Evolutionary conservation across 305 asterid genomes (phyloP), one percentile per base, ranked within the genome.

Genomic region (Solanum aculeatissimum): DNA sequence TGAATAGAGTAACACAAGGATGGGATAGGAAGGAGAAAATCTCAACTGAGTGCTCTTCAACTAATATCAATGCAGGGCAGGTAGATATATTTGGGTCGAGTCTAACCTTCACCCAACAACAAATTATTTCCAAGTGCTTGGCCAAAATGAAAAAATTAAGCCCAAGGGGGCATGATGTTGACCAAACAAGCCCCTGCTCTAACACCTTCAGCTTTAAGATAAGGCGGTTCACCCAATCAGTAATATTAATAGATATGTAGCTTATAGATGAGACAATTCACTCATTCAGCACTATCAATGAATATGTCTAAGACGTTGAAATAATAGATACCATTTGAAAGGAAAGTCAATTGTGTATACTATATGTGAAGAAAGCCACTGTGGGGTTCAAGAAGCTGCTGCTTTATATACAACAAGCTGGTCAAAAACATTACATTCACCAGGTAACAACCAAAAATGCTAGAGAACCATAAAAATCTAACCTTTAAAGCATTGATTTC

Each of bases 401-500:
- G 58, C 58, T 72, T 29, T 60, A 53, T 35, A 53, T 29, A 49
- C 82, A 49, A 16, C 19, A 53, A 53, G 66, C 32, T 18, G 13
- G 29, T 10, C 18, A 49, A 11, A 10, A 78, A 19, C 66, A 78
- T 18, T 53, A 53, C 47, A 53, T 32, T 51, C 66, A 29, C 32
- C 82, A 53, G 13, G n/a, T 53, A 78, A 78, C 49, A 10, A 40
- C 32, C 60, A 29, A 53, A 78, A 29, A 29, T 78, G 82, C 18
- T 27, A 53, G 32, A 51, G 66, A 11, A 29, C 13, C 74, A 66
- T 62, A 15, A 43, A 3, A 65, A 2, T 54, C 84, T 80, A 69
- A 94, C 99, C 98, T 95, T 97, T 88, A 97, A 88, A 51, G 92
- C 60, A 84, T 90, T 90, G 86, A 97, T 93, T 85, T 94, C 98